Conservation (phyloP, 768 basidiomycete species). For the Phaffia tasmanica region DNA sequence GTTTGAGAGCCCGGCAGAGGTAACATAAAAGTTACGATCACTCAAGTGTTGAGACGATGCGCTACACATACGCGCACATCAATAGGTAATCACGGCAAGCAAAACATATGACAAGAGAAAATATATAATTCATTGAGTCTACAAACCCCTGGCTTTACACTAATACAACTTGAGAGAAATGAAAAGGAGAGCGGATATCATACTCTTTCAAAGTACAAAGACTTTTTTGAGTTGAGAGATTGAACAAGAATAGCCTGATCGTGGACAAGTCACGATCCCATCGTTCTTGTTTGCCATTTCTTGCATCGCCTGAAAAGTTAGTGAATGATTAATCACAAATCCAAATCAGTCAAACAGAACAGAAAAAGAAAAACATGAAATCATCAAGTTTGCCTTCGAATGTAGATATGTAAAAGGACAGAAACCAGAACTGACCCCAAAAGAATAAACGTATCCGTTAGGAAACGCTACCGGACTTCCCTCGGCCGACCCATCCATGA, state of each 20-base stretch:
- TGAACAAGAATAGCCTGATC: constrained; percentile 54
- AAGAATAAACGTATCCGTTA: constrained; percentile 84
- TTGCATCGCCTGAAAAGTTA: constrained; percentile 53
- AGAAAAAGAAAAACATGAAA: background rate
- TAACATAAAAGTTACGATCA: too few relatives aligned
- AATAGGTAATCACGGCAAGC: too few relatives aligned
- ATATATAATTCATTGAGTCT: too few relatives aligned
- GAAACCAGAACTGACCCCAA: constrained; percentile 51
- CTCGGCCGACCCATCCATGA: constrained; percentile 90
- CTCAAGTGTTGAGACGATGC: too few relatives aligned
- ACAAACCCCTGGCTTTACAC: background rate
- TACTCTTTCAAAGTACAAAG: constrained; percentile 58
- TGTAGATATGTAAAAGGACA: background rate
- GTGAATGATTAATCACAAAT: too few relatives aligned
- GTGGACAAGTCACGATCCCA: constrained; percentile 64
- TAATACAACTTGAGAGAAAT: background rate
- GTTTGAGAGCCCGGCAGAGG: too few relatives aligned
- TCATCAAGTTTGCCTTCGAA: background rate
- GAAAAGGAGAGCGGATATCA: constrained; percentile 27
- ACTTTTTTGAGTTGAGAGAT: constrained; percentile 69
- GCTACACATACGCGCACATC: too few relatives aligned
- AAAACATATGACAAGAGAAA: too few relatives aligned
- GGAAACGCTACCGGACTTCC: constrained; percentile 67
- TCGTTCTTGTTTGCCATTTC: constrained; percentile 74
- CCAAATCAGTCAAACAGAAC: too few relatives aligned